Evolutionary conservation across 768 basidiomycete genomes (phyloP).

Genomic region (Suillus sp.): DNA sequence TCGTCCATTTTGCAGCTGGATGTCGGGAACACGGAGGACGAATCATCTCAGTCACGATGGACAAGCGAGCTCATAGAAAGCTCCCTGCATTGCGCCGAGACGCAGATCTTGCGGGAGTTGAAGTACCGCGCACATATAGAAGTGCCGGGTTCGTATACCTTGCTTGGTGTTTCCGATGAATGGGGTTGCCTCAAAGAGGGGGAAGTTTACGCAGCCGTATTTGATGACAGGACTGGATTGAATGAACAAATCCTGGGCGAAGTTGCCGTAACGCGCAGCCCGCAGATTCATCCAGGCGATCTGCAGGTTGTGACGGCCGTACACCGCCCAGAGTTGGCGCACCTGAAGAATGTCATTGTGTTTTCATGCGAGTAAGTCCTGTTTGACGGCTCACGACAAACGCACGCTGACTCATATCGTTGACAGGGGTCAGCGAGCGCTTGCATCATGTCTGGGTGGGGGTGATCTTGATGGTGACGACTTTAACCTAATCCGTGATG

Average conservation of each 20-base stretch:
- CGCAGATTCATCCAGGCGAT: conserved; percentile 56
- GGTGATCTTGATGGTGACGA: conserved; percentile 58
- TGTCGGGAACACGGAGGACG: conserved; percentile 23
- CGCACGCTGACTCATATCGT: conserved; percentile 13
- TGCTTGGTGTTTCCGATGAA: conserved; percentile 57
- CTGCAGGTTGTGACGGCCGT: conserved; percentile 46
- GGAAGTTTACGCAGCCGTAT: conserved; percentile 48
- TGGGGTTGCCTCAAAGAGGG: conserved; percentile 47
- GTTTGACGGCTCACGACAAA: conserved; percentile 1
- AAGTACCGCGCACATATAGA: conserved; percentile 54
- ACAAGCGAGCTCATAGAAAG: conserved; percentile 41
- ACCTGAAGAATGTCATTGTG: conserved; percentile 49
- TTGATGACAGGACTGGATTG: conserved; percentile 33
- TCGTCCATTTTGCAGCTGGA: conserved; percentile 33
- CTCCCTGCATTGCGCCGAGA: conserved; percentile 40
- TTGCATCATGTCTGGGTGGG: conserved; percentile 52
- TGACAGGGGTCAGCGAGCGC: conserved; percentile 42
- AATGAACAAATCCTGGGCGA: conserved; percentile 36
- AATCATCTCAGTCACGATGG: conserved; percentile 17
- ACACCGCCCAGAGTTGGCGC: conserved; percentile 38
- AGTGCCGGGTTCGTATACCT: conserved; percentile 49
- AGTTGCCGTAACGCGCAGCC: conserved; percentile 51
- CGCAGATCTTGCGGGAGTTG: conserved; percentile 51
- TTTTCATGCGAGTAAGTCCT: conserved; percentile 48
- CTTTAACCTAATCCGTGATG: conserved; percentile 50